A percentile compares a stretch with the other conserved stretches of the same genome.
phyloP scores from a whole-genome alignment of 78 protist genomes.

The Dictyostelium discoideum region DNA sequence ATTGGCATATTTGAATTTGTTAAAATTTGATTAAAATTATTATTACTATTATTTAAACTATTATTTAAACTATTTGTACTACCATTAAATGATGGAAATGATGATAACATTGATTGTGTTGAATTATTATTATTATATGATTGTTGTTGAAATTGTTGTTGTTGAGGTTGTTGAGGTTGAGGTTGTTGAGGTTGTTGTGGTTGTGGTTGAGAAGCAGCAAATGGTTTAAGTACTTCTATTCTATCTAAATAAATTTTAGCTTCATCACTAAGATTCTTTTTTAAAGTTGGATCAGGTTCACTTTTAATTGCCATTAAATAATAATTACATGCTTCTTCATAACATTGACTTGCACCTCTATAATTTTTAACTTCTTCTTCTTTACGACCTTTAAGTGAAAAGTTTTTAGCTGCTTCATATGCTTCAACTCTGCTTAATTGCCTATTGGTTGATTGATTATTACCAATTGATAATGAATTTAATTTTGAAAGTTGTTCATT shows the following conservation, averaged over 20 bases:
- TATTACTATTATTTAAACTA: neutral
- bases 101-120: conserved; percentile 4
- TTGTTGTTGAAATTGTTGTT: neutral
- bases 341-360: conserved; percentile 40
- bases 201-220: conserved; percentile 49
- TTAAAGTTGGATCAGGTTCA: conserved; percentile 58
- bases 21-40: neutral
- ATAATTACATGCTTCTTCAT: conserved; percentile 64
- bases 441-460: neutral
- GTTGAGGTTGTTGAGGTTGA: neutral
- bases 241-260: conserved; percentile 69
- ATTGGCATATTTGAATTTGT: neutral
- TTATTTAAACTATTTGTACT: neutral
- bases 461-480: conserved; percentile 20
- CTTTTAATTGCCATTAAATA: conserved; percentile 43
- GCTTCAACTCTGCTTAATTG: conserved; percentile 64
- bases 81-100: conserved; percentile 28
- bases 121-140: neutral
- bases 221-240: conserved; percentile 52
- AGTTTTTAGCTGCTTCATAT: conserved; percentile 41
- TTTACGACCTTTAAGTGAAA: conserved; percentile 39
- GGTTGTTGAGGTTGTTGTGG: conserved; percentile 5
- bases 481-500: conserved; percentile 26
- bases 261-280: conserved; percentile 28
- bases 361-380: conserved; percentile 67